These are phyloP conservation scores for Sporisorium sorghi DNA, from an alignment of 1,284 basidiomycete genomes.

Conservation along the genomic window DNA sequence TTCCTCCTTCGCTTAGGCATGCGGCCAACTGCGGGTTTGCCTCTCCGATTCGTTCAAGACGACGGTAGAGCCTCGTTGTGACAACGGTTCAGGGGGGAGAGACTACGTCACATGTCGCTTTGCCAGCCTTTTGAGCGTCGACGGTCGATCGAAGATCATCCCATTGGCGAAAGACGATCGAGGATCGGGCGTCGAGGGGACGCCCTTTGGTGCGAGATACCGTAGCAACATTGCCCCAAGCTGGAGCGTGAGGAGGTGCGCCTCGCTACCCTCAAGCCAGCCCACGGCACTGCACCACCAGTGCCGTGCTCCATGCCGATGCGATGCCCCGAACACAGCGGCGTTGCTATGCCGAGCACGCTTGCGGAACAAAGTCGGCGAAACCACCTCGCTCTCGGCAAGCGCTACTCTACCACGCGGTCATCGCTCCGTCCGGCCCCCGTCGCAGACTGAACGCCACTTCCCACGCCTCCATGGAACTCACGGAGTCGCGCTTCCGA, in stretches of 20 bases:
- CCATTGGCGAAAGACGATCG: not conserved
- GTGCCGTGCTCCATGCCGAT: no score
- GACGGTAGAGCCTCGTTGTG: no score
- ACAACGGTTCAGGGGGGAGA: not conserved
- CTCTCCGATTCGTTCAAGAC: no score
- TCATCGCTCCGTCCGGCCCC: not conserved
- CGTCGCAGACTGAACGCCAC: no score
- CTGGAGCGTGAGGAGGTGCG: no score
- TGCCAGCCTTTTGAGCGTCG: no score
- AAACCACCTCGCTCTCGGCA: conserved; percentile 16
- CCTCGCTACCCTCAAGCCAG: no score
- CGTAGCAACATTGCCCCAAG: no score
- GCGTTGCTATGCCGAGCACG: not conserved
- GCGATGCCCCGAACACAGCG: not conserved
- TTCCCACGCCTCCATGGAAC: not conserved
- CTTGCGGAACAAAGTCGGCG: conserved; percentile 21
- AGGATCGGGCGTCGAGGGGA: no score
- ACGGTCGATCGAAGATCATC: conserved; percentile 1
- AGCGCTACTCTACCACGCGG: not conserved
- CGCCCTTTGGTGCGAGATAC: no score
- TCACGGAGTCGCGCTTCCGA: not conserved
- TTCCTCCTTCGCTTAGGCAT: conserved; percentile 24
- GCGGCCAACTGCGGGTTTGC: no score
- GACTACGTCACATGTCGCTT: conserved; percentile 26
- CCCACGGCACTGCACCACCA: no score